phyloP scores from a whole-genome alignment of 2,329 filamentous ascomycete species.

The Mycosphaerelloides madeirae region DNA sequence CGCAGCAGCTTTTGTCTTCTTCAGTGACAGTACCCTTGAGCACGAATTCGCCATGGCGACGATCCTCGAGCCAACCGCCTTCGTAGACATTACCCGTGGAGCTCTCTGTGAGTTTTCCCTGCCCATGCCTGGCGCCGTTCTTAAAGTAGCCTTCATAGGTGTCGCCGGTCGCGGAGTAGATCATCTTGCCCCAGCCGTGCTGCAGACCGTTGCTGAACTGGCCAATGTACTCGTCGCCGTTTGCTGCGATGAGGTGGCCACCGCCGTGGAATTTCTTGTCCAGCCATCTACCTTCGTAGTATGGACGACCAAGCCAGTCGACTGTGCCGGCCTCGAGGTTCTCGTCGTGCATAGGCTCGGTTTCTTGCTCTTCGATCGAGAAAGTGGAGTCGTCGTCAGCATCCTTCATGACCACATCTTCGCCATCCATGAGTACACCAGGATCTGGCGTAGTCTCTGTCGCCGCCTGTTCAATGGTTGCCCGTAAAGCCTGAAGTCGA shows the following conservation, averaged over 20 bases:
- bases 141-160: conserved; percentile 55
- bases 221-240: conserved; percentile 54
- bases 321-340: conserved; percentile 34
- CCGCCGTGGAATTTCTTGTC: conserved; percentile 52
- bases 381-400: conserved; percentile 16
- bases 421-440: conserved; percentile 39
- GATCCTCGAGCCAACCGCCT: conserved; percentile 57
- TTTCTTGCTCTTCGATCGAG: conserved; percentile 32
- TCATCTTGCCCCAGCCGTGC: conserved; percentile 54
- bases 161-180: conserved; percentile 58
- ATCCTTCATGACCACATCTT: conserved; percentile 32
- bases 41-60: conserved; percentile 57
- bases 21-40: conserved; percentile 60
- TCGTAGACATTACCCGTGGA: conserved; percentile 57
- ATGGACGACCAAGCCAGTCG: conserved; percentile 53
- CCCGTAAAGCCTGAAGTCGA: not conserved
- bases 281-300: conserved; percentile 51
- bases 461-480: conserved; percentile 7
- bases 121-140: conserved; percentile 60
- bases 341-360: conserved; percentile 17
- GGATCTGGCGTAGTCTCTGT: conserved; percentile 17
- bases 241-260: conserved; percentile 50
- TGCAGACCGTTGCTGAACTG: conserved; percentile 50
- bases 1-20: conserved; percentile 55
- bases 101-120: conserved; percentile 52